phyloP scores from a whole-genome alignment of 345 rosid genomes.

The Kernera saxatilis region DNA sequence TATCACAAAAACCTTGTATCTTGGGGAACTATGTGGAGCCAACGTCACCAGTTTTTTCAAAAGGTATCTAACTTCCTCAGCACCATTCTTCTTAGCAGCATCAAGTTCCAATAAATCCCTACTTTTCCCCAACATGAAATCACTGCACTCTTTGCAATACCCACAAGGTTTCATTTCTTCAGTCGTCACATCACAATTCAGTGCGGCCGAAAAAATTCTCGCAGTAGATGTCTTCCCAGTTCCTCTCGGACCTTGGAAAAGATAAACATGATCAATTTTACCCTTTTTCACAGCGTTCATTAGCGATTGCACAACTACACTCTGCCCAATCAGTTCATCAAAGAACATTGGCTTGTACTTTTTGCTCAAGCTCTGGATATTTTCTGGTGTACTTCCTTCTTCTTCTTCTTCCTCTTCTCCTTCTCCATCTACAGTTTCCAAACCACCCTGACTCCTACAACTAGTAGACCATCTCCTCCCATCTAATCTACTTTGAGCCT shows the following conservation, averaged over 20 bases:
- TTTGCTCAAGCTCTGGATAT: constrained; percentile 64
- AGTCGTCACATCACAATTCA: constrained; percentile 51
- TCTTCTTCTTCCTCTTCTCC: constrained; percentile 39
- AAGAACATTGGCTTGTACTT: constrained; percentile 85
- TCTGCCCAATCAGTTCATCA: constrained; percentile 80
- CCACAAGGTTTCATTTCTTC: constrained; percentile 81
- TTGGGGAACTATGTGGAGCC: constrained; percentile 42
- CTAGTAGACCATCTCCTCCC: constrained; percentile 87
- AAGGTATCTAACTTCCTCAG: constrained; percentile 52
- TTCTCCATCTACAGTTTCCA: constrained; percentile 48
- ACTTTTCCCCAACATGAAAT: constrained; percentile 59
- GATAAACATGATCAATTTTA: constrained; percentile 75
- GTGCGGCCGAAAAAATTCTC: constrained; percentile 70
- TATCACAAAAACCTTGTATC: constrained; percentile 66
- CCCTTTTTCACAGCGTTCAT: constrained; percentile 55
- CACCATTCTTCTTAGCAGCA: constrained; percentile 56
- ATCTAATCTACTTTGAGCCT: constrained; percentile 93
- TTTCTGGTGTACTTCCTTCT: constrained; percentile 57
- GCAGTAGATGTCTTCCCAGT: constrained; percentile 90
- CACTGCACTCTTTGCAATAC: constrained; percentile 61
- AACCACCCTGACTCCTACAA: constrained; percentile 71
- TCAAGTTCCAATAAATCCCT: constrained; percentile 65
- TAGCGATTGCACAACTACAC: constrained; percentile 66
- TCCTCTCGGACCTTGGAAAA: constrained; percentile 97
- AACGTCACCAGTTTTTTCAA: constrained; percentile 47